Evolutionary conservation across 2,329 filamentous ascomycete species (phyloP).

Genomic region (Sporothrix euskadiensis): DNA sequence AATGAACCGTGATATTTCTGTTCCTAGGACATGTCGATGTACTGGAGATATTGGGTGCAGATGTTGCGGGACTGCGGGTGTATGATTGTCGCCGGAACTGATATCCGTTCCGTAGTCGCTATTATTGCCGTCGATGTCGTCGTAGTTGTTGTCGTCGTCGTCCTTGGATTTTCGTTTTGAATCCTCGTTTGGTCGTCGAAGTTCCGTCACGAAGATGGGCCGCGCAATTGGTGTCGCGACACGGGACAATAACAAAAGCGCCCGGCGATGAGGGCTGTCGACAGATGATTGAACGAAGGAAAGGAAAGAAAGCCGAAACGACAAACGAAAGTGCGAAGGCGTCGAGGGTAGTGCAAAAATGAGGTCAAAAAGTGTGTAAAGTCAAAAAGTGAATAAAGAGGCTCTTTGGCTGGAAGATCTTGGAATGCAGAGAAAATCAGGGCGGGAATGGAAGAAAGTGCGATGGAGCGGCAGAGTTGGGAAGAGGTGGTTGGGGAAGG

Average conservation of each 20-base stretch:
- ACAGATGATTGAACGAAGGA: neutral
- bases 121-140: neutral
- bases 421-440: constrained; percentile 19
- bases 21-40: constrained; percentile 30
- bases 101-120: neutral
- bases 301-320: neutral
- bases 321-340: neutral
- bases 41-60: constrained; percentile 24
- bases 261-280: constrained; percentile 11
- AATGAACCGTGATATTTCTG: constrained; percentile 27
- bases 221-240: constrained; percentile 20
- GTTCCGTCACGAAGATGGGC: constrained; percentile 8
- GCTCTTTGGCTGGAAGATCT: constrained; percentile 23
- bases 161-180: neutral
- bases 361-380: neutral
- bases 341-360: neutral
- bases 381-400: constrained; percentile 11
- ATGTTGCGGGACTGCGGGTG: constrained; percentile 11
- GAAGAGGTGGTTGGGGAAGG: constrained; percentile 29
- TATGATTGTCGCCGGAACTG: neutral
- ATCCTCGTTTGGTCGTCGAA: neutral
- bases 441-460: constrained; percentile 23
- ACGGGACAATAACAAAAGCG: neutral
- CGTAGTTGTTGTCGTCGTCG: neutral
- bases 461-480: constrained; percentile 20